phyloP scores from a whole-genome alignment of 176 grass and related monocot species.

The Dactylis glomerata region DNA sequence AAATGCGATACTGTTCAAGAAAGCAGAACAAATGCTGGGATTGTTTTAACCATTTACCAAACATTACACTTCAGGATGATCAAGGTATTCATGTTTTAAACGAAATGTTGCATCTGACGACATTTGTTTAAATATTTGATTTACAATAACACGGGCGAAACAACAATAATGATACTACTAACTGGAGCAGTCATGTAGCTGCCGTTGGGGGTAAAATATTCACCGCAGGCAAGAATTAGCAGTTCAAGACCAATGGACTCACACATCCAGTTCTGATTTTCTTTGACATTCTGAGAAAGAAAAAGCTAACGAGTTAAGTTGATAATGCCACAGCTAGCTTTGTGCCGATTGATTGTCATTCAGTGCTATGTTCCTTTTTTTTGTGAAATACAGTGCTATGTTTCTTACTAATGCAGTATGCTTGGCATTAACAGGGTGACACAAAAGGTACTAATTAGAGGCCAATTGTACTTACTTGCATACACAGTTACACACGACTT shows the following conservation, averaged over 20 bases:
- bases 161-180: not conserved
- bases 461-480: too few relatives aligned
- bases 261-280: too few relatives aligned
- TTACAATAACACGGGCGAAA: not conserved
- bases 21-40: not conserved
- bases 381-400: too few relatives aligned
- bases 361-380: too few relatives aligned
- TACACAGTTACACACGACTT: not conserved
- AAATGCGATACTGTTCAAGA: not conserved
- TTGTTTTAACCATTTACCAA: not conserved
- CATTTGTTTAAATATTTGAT: not conserved
- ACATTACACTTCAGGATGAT: not conserved
- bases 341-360: not conserved
- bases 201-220: too few relatives aligned
- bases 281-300: too few relatives aligned
- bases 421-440: not conserved
- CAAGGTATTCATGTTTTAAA: not conserved
- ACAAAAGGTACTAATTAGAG: not conserved
- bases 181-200: not conserved
- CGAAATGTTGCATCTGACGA: not conserved
- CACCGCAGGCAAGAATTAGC: too few relatives aligned
- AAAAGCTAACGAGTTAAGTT: too few relatives aligned
- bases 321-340: not conserved
- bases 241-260: too few relatives aligned
- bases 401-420: not conserved